A percentile compares a stretch with the other conserved stretches of the same genome.
Conservation (phyloP, 495 filamentous ascomycete species). For the Hypoxylon lienhwacheense region DNA sequence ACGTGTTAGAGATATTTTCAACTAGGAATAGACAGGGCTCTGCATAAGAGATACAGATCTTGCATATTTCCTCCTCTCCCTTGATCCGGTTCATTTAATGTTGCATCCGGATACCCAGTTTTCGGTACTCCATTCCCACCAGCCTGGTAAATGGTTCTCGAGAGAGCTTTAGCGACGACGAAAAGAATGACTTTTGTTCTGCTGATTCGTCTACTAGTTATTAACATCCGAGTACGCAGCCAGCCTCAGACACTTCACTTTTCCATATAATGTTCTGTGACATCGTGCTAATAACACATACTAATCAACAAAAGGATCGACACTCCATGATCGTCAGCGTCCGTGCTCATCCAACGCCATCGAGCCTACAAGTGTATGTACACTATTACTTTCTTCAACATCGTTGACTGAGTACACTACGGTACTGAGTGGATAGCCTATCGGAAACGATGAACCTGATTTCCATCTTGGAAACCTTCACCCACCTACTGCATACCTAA, state of each 20-base stretch:
- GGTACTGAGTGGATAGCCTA: no score
- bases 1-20: no score
- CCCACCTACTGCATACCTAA: no score
- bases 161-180: neutral
- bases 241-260: neutral
- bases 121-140: no score
- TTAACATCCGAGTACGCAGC: neutral
- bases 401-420: no score
- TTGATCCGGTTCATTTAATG: neutral
- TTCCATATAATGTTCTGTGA: neutral
- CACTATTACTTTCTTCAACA: no score
- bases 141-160: slow-evolving; percentile 7
- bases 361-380: no score
- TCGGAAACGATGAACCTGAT: no score
- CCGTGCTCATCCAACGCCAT: slow-evolving; percentile 6
- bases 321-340: slow-evolving; percentile 5
- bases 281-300: neutral
- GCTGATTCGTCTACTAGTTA: neutral
- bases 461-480: no score
- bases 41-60: no score
- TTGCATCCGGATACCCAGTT: slow-evolving; percentile 5
- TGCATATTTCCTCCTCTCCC: neutral
- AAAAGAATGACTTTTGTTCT: neutral
- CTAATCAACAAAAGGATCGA: slow-evolving; percentile 13
- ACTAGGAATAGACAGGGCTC: no score